phyloP scores from a whole-genome alignment of 2,329 filamentous ascomycete genomes.

The Periconia digitata region DNA sequence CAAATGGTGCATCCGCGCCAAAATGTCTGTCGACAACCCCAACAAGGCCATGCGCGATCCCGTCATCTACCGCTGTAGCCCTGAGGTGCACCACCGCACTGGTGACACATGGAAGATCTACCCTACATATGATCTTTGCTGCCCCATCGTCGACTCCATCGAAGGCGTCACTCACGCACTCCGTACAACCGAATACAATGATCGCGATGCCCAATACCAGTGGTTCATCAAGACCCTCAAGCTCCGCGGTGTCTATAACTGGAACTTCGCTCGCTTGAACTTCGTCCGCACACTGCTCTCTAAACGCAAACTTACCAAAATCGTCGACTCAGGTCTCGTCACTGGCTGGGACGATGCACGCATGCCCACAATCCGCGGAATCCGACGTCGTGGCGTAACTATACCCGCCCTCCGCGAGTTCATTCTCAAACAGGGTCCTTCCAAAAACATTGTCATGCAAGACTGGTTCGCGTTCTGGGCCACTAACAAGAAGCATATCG shows the following conservation, averaged over 20 bases:
- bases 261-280: slow-evolving; percentile 84
- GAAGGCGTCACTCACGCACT: slow-evolving; percentile 84
- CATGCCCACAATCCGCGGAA: slow-evolving; percentile 82
- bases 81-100: slow-evolving; percentile 72
- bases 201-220: slow-evolving; percentile 83
- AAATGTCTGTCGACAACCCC: slow-evolving; percentile 85
- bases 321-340: slow-evolving; percentile 74
- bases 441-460: slow-evolving; percentile 80
- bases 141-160: slow-evolving; percentile 76
- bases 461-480: slow-evolving; percentile 71
- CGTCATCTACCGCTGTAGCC: slow-evolving; percentile 95
- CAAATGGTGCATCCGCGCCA: slow-evolving; percentile 90
- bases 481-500: slow-evolving; percentile 57
- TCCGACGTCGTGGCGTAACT: slow-evolving; percentile 76
- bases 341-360: slow-evolving; percentile 86
- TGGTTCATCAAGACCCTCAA: slow-evolving; percentile 78
- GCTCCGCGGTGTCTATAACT: slow-evolving; percentile 77
- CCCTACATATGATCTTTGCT: slow-evolving; percentile 85
- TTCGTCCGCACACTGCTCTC: slow-evolving; percentile 81
- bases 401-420: slow-evolving; percentile 79
- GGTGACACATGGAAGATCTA: slow-evolving; percentile 82
- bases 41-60: slow-evolving; percentile 97
- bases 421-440: slow-evolving; percentile 81
- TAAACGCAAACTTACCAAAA: slow-evolving; percentile 82
- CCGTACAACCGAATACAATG: slow-evolving; percentile 83